Base-by-base conservation (phyloP, 768 basidiomycete genomes). In the Psilocybe azurescens region DNA sequence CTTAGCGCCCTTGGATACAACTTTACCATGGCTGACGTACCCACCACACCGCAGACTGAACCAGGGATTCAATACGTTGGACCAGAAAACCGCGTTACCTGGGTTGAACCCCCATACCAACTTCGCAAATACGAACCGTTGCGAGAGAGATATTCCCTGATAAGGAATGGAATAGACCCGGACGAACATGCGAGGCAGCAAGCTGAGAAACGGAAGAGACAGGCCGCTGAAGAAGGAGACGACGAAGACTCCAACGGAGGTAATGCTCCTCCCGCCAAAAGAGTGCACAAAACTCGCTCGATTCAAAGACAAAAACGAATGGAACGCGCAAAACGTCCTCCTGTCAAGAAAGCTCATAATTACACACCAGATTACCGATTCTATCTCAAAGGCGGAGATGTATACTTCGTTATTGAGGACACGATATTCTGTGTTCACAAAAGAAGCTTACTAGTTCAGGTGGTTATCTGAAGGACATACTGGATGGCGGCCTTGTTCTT, bases 301-400 rank as follows among this genome's bases (percentile, higher is more conserved):
- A 28, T 53, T 20, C 58, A 59, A 14, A 50, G 50, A 11, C 16
- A 44, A 14, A 50, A 51, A 28, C 50, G 58, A 13, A 38, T n/a
- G 24, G 18, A 20, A 46, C 51, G 29, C 28, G 16, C 3, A 53
- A 5, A 8, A 11, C 36, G 51, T 32, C 30, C 14, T 11, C 30
- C 47, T 20, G 30, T 39, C 11, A 46, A 29, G 29, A 50, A 38
- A 28, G 13, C 36, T 28, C 36, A 39, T n/a, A 30, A 13, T 18
- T 65, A 62, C 53, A 41, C 55, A 18, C 63, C 56, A 16, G 66
- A 70, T 64, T 33, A 46, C 36, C 64, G 60, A 18, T 71, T 69
- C 53, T 71, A 66, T 46, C 61, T 67, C 28, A 52, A 61, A 11
- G 68, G 70, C 20, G 72, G 70, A 5, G 70, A 74, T 39, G 63